Conservation (phyloP, 441 rosid genomes). For the Biscutella laevigata region DNA sequence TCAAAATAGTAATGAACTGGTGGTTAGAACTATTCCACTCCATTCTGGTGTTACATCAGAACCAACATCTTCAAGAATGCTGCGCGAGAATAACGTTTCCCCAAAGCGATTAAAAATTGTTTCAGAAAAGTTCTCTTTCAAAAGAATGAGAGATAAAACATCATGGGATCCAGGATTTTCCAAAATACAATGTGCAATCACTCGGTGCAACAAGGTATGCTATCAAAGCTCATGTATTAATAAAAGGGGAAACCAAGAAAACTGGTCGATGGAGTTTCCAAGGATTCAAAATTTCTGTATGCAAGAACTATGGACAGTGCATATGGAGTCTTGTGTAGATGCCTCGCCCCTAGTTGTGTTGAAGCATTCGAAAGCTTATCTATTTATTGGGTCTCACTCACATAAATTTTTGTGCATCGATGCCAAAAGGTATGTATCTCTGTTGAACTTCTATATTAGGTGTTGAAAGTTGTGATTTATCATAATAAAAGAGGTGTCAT, state of each 20-base stretch:
- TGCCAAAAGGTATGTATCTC: slow-evolving; percentile 53
- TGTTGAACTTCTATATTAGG: background rate
- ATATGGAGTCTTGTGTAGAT: slow-evolving; percentile 88
- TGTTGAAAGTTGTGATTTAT: background rate
- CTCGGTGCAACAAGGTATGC: slow-evolving; percentile 67
- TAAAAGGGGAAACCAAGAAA: slow-evolving; percentile 23
- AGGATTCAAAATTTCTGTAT: slow-evolving; percentile 36
- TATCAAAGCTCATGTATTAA: slow-evolving; percentile 23
- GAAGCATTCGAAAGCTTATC: slow-evolving; percentile 44
- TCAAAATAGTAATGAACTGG: slow-evolving; percentile 18
- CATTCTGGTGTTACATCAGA: slow-evolving; percentile 20
- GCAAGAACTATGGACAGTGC: slow-evolving; percentile 70
- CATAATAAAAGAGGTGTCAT: background rate
- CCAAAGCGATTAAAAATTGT: slow-evolving; percentile 49
- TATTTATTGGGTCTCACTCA: slow-evolving; percentile 89
- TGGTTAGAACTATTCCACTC: slow-evolving; percentile 23
- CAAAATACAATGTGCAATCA: slow-evolving; percentile 45
- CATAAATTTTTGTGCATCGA: slow-evolving; percentile 54
- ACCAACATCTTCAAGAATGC: slow-evolving; percentile 19
- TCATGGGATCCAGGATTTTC: slow-evolving; percentile 37
- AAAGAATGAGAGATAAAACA: slow-evolving; percentile 19
- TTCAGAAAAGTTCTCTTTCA: slow-evolving; percentile 18
- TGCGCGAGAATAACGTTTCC: slow-evolving; percentile 18
- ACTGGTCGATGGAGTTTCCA: slow-evolving; percentile 36
- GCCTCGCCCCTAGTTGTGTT: slow-evolving; percentile 77